Evolutionary conservation across 2,329 filamentous ascomycete species (phyloP), one percentile per base, ranked within the genome.

Genomic region (Stagonosporopsis tanaceti): DNA sequence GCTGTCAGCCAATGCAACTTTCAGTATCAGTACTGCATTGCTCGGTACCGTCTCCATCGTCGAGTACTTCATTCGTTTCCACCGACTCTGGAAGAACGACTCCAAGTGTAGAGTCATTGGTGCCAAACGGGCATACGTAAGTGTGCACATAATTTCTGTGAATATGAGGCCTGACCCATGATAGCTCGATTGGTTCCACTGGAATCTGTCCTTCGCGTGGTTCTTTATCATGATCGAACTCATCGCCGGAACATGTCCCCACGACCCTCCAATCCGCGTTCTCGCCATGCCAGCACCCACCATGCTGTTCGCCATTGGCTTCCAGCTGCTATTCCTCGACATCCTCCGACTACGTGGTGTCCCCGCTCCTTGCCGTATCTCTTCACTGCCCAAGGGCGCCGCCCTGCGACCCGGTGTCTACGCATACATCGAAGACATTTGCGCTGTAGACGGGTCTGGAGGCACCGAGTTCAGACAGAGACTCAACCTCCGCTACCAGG

Each of bases 161-260:
- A 3, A 5, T 17, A 1, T 22, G 2, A 14, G 6, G 20, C 27
- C 48, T 50, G n/a, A 53, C n/a, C n/a, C 28, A 28, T 39, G 34
- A 22, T 64, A 82, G 69, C 75, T 85, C 15, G 84, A 86, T 57
- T 85, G 79, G 77, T 85, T 85, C 67, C 84, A 85, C 55, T 85
- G 83, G 83, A 84, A 84, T 61, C 79, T 84, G 42, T 80, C 80
- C 3, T 65, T 84, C 2, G 82, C 79, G 12, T 85, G 83, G 82
- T 76, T 84, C 45, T 80, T 84, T 54, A 78, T 85, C 65, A 84
- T 85, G 81, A 77, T 84, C 46, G 82, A 85, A 62, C 76, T 85
- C 22, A 83, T 85, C 61, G 79, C 83, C 47, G 81, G 81, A 52
- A 81, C 81, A 35, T 73, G 79, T 53, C 80, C 77, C 3, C 69